Evolutionary conservation across 768 basidiomycete genomes (phyloP), one percentile per base, ranked within the genome.

Genomic region (Panaeolus papilionaceus): DNA sequence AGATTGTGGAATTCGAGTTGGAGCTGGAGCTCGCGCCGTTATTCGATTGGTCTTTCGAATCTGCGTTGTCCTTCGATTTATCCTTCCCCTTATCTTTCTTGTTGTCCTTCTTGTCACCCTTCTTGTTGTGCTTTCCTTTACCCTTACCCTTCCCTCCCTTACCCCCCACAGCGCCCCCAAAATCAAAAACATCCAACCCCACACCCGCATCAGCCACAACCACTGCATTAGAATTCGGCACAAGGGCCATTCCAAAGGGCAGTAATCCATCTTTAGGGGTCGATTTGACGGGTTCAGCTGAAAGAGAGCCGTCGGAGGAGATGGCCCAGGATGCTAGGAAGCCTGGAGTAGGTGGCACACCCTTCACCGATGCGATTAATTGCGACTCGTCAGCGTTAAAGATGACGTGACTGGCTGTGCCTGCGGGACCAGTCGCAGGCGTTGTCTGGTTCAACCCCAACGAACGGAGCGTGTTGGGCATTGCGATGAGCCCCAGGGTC

Each of bases 291-390:
- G 82, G 82, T 65, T 83, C 75, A 39, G 71, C 39, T 2, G 85
- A 84, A 42, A 86, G 80, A 11, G 81, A 79, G n/a, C 82, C 83
- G 66, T 84, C 80, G 12, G 67, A 61, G 9, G 75, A 78, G 64
- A 87, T 76, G 66, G 85, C 81, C 83, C 83, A 88, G 14, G 81
- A 78, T 11, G 86, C 85, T 66, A 88, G 76, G 76, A 84, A 85
- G 26, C 85, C 85, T 6, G 83, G 82, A 11, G 78, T 78, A 2
- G 84, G 81, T 14, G 84, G 84, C 18, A 78, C 69, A 26, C 85
- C 85, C 71, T 87, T 86, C 71, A 85, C 80, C 20, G 85, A 81
- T 12, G 81, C 85, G 49, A 86, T 73, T 42, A 86, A 78, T 67
- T 82, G 75, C 33, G 70, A 79, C 63, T 77, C 79, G 66, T 85